A percentile compares a stretch with the other conserved stretches of the same genome.
Evolutionary conservation across 2,329 filamentous ascomycete genomes (phyloP).

Genomic region (Fusarium caatingaense): DNA sequence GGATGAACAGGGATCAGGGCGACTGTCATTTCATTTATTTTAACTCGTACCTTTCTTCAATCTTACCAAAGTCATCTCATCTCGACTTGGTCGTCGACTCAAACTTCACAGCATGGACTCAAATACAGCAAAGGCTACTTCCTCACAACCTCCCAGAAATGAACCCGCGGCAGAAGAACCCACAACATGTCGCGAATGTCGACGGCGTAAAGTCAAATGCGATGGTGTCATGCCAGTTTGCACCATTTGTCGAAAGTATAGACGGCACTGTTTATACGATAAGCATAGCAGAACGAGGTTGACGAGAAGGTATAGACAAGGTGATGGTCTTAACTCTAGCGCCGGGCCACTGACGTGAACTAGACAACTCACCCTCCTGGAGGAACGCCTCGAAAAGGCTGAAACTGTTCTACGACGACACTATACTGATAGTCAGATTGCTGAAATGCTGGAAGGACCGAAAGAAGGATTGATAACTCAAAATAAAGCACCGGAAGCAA

Average conservation of each 20-base stretch:
- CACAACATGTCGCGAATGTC: slow-evolving; percentile 33
- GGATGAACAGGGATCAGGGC: slow-evolving; percentile 11
- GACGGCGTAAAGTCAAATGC: slow-evolving; percentile 34
- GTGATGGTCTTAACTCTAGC: too few species aligned
- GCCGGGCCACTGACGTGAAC: slow-evolving; percentile 5
- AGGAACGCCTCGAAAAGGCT: slow-evolving; percentile 38
- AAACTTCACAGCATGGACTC: slow-evolving; percentile 7
- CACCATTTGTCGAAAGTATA: slow-evolving; percentile 30
- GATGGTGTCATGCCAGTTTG: slow-evolving; percentile 35
- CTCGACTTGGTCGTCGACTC: background rate
- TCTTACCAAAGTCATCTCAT: slow-evolving; percentile 13
- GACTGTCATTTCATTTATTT: slow-evolving; percentile 6
- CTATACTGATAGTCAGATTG: slow-evolving; percentile 36
- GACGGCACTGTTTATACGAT: slow-evolving; percentile 32
- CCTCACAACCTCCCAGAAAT: slow-evolving; percentile 11
- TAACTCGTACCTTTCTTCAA: slow-evolving; percentile 13
- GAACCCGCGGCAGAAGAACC: slow-evolving; percentile 23
- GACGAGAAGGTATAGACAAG: slow-evolving; percentile 24
- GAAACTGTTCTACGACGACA: slow-evolving; percentile 35
- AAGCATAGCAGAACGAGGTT: slow-evolving; percentile 32
- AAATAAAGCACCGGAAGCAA: background rate
- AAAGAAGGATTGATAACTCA: slow-evolving; percentile 16
- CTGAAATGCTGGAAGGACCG: slow-evolving; percentile 28
- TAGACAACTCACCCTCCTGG: slow-evolving; percentile 36
- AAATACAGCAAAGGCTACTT: background rate